Evolutionary conservation across 495 filamentous ascomycete species (phyloP), one percentile per base, ranked within the genome.

Genomic region (Xylaria bambusicola): DNA sequence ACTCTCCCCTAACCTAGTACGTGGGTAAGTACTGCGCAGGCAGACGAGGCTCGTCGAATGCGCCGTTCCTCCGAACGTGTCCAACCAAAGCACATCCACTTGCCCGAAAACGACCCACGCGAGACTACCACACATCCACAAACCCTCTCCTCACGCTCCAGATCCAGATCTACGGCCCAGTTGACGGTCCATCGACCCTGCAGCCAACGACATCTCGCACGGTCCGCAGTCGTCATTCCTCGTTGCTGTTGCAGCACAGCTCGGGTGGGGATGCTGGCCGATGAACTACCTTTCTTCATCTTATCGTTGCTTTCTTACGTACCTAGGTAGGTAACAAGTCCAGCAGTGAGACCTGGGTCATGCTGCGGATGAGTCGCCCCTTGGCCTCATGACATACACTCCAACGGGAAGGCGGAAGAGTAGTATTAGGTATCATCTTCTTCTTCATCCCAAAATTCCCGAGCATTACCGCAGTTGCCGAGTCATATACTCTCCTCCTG

Each of bases 21-120:
- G n/a, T n/a, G n/a, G n/a, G n/a, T n/a, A n/a, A n/a, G n/a, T n/a
- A n/a, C n/a, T n/a, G n/a, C n/a, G n/a, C n/a, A n/a, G n/a, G n/a
- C 6, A 8, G 13, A 38, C 36, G 36, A 38, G 36, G 41, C 51
- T 48, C 33, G 10, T 42, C 20, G 12, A 20, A 36, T 35, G 21
- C 65, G 63, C 66, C 66, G 61, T 68, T 68, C 31, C 65, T 33
- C 67, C 67, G 62, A 70, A 31, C 45, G 56, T 18, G 27, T 40
- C 73, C 73, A 75, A 74, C 70, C 71, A 73, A 64, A 66, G 24
- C 46, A 44, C 73, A 73, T 74, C 72, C 74, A 70, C 70, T 75
- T 67, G 74, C 66, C 72, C 74, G 71, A 72, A 63, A 50, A 60
- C 69, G 55, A 72, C 62, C 66, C 63, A 54, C 50, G 40, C 52